A percentile compares a stretch with the other conserved stretches of the same genome.
Conservation (phyloP, 2,329 filamentous ascomycete genomes). For the Diplocarpon rosae region DNA sequence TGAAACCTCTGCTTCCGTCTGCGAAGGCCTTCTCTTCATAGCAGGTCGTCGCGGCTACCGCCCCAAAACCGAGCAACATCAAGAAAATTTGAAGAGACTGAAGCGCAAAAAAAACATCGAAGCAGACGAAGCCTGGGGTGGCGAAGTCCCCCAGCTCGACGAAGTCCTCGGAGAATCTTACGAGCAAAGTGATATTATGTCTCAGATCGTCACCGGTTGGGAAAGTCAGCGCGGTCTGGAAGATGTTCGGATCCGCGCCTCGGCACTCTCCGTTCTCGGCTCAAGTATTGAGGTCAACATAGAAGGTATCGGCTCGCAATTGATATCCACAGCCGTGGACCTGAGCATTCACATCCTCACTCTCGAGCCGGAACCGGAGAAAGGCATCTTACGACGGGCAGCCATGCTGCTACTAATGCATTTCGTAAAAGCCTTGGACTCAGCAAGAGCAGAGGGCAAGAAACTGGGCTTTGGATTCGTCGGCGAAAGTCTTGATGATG, state of each 20-base stretch:
- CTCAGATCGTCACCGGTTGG: conserved; percentile 56
- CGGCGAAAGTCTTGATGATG: conserved; percentile 45
- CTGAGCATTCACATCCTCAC: conserved; percentile 51
- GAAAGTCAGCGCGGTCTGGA: conserved; percentile 53
- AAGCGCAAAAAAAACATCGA: conserved; percentile 39
- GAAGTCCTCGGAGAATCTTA: conserved; percentile 27
- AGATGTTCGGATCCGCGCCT: conserved; percentile 58
- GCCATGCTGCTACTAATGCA: conserved; percentile 53
- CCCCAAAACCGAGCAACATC: conserved; percentile 45
- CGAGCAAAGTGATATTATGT: conserved; percentile 37
- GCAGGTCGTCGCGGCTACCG: conserved; percentile 53
- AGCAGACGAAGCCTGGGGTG: conserved; percentile 44
- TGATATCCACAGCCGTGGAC: conserved; percentile 48
- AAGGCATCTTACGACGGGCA: conserved; percentile 54
- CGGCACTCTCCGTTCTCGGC: conserved; percentile 56
- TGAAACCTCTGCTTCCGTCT: conserved; percentile 39
- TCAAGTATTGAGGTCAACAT: conserved; percentile 49
- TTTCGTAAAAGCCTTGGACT: conserved; percentile 49
- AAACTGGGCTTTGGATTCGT: conserved; percentile 43
- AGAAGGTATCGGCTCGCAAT: conserved; percentile 39
- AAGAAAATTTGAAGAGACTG: conserved; percentile 39
- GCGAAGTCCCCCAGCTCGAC: conserved; percentile 37
- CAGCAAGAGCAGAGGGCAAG: conserved; percentile 35
- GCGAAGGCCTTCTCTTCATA: conserved; percentile 49
- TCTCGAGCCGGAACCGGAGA: conserved; percentile 48